Conservation (phyloP, 345 rosid genomes). For the Eucalyptus virginea region DNA sequence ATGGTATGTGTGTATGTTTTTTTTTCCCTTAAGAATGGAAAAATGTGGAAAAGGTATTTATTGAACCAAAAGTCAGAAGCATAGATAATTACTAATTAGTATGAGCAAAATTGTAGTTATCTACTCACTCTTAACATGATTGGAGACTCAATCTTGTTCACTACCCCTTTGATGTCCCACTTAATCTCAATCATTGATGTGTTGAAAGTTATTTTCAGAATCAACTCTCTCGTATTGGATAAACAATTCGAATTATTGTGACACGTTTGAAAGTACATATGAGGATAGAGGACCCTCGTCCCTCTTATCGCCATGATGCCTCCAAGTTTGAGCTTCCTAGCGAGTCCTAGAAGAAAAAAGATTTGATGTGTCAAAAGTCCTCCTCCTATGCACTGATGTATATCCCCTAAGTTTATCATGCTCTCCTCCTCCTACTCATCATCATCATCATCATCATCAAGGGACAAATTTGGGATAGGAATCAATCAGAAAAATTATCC, state of each 20-base stretch:
- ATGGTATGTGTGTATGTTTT: too few relatives aligned
- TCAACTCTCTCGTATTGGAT: background rate
- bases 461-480: background rate
- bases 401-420: background rate
- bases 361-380: background rate
- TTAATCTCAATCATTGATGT: fast-evolving
- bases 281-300: background rate
- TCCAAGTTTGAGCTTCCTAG: background rate
- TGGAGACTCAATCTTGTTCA: fast-evolving
- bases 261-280: background rate
- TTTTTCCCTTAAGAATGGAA: background rate
- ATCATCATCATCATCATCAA: too few relatives aligned
- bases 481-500: fast-evolving
- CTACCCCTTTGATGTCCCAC: fast-evolving
- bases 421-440: background rate
- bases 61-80: fast-evolving
- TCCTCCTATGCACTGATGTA: background rate
- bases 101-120: background rate
- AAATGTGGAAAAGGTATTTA: background rate
- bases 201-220: background rate
- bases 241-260: fast-evolving
- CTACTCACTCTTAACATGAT: background rate
- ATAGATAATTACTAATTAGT: background rate
- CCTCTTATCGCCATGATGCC: background rate
- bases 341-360: background rate